Base-by-base conservation (phyloP, 2,329 filamentous ascomycete species). In the Penicillium sclerotigenum region DNA sequence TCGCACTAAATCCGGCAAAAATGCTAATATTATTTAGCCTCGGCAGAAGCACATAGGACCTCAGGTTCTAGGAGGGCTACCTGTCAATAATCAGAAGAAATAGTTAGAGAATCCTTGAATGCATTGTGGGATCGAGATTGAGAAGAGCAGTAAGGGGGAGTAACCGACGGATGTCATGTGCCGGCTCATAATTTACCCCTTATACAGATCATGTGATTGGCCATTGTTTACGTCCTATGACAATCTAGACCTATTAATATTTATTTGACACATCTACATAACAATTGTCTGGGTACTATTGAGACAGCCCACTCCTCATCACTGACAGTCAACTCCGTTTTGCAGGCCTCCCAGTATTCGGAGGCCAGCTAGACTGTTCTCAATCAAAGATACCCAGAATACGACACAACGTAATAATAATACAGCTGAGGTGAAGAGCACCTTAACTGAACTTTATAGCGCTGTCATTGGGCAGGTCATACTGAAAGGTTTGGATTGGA, bases 1-100 rank as follows among this genome's bases (percentile, higher is more conserved):
- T 31, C 29, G 11, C 13, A 75, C 88, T 82, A 20, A 83, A 83
- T 88, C 76, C 83, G 16, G 20, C 14, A 28, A 36, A n/a, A 13
- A 8, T 37, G 3, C 4, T 8, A 22, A 14, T 13, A 40, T 10
- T 10, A 4, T 18, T 20, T 6, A 38, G 20, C 20, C 37, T 38
- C 18, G 36, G 18, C 37, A 40, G 20, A 6, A 22, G 6, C 18
- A 40, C 13, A 16, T 14, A 14, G 37, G 20, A n/a, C 11, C 0
- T 14, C 13, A 14, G 2, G 22, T 5, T 4, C 13, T 14, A 8
- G 20, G 10, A 11, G 3, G 5, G 18, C 18, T 20, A 20, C 1
- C 10, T 20, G 10, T 37, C 18, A 37, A 31, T 31, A 10, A 29
- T 11, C n/a, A 29, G 10, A 3, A 29, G 11, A 10, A 1, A 10